Evolutionary conservation across 2,329 filamentous ascomycete species (phyloP).

Genomic region (Aspergillus fijiensis): DNA sequence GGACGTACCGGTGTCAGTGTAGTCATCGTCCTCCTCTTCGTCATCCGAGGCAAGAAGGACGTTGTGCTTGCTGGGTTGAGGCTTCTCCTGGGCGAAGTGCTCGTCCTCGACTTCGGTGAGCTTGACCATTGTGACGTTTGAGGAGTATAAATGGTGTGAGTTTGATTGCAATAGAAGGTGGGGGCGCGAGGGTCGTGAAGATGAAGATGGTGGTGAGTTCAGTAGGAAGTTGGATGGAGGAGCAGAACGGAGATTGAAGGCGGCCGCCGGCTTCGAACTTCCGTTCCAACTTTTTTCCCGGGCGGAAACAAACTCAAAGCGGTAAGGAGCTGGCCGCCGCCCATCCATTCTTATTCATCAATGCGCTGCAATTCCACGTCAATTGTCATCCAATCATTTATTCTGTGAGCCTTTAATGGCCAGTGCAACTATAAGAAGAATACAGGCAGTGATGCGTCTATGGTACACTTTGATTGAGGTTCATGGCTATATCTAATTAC

Average conservation of each 20-base stretch:
- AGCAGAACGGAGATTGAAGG: conserved; percentile 25
- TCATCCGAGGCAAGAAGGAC: conserved; percentile 53
- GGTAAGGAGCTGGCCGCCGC: conserved; percentile 32
- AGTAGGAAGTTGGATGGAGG: conserved; percentile 1
- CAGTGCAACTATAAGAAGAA: no score
- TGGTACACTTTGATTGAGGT: conserved; percentile 13
- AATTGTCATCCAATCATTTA: no score
- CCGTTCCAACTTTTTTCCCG: conserved; percentile 42
- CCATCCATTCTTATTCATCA: conserved; percentile 5
- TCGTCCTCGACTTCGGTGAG: conserved; percentile 96
- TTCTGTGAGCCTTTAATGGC: no score
- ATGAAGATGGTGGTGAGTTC: conserved; percentile 12
- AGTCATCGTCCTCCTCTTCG: conserved; percentile 74
- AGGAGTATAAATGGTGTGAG: conserved; percentile 1
- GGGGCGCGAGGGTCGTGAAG: conserved; percentile 10
- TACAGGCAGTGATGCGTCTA: background rate
- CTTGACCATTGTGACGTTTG: conserved; percentile 72
- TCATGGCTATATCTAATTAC: conserved; percentile 20
- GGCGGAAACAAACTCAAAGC: conserved; percentile 28
- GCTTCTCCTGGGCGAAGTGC: conserved; percentile 75
- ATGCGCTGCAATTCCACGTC: no score
- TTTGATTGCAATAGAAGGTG: conserved; percentile 2
- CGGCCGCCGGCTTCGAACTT: conserved; percentile 24
- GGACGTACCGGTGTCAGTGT: conserved; percentile 81
- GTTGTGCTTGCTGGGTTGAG: conserved; percentile 61